Conservation (phyloP, 192 early-diverging fungal species). For the Umbelopsis isabellina region DNA sequence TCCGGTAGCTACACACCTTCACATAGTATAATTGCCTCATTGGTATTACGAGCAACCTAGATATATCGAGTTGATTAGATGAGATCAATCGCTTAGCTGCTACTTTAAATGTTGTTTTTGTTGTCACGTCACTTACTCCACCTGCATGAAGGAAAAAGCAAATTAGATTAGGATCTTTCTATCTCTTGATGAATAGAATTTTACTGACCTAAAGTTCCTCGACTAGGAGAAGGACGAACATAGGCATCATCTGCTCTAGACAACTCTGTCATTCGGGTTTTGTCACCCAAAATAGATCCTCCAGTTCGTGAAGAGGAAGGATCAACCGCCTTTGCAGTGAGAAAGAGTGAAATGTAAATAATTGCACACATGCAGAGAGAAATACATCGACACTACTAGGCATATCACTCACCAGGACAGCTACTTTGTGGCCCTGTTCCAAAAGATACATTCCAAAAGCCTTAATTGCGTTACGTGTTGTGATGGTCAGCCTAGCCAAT, state of each 20-base stretch:
- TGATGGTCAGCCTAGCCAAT: neutral
- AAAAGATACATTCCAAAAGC: conserved; percentile 78
- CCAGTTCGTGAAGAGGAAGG: conserved; percentile 81
- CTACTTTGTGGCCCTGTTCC: conserved; percentile 66
- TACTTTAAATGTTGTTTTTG: no score
- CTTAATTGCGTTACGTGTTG: neutral
- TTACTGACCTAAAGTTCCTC: conserved; percentile 68
- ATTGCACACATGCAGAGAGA: no score
- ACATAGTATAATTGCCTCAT: conserved; percentile 78
- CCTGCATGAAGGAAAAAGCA: neutral
- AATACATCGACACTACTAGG: neutral
- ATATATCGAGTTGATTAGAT: neutral
- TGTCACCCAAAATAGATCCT: conserved; percentile 85
- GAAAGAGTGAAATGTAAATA: neutral
- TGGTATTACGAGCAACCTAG: conserved; percentile 78
- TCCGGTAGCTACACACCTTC: conserved; percentile 55
- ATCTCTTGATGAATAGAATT: no score
- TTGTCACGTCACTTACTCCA: neutral
- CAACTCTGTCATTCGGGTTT: conserved; percentile 83
- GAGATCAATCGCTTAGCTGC: neutral
- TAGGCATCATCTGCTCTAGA: conserved; percentile 65
- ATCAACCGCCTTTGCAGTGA: conserved; percentile 70
- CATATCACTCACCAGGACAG: conserved; percentile 62
- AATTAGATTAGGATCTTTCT: no score
- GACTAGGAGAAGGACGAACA: conserved; percentile 76